A percentile compares a stretch with the other conserved stretches of the same genome.
Conservation (phyloP, 805 yeast genomes). For the Torulaspora gathmanii region DNA sequence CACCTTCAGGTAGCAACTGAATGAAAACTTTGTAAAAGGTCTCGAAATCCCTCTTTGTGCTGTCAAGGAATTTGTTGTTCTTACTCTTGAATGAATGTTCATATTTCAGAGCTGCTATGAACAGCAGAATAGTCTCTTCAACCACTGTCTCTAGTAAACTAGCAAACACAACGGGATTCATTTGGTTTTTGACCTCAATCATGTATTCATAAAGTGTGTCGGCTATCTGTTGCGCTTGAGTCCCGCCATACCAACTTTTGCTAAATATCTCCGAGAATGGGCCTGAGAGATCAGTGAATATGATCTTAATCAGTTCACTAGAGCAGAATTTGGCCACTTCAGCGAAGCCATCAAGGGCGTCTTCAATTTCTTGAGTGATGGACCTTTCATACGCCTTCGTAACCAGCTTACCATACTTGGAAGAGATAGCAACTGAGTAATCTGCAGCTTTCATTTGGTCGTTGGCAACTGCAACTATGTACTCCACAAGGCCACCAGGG, state of each 20-base stretch:
- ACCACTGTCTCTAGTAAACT: constrained; percentile 50
- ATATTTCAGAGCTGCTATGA: constrained; percentile 44
- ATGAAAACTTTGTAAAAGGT: constrained; percentile 51
- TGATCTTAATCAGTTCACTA: constrained; percentile 50
- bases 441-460: constrained; percentile 74
- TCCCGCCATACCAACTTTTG: constrained; percentile 62
- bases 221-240: constrained; percentile 54
- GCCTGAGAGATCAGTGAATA: constrained; percentile 64
- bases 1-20: constrained; percentile 39
- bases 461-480: constrained; percentile 76
- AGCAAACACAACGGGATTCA: constrained; percentile 52
- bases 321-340: constrained; percentile 65
- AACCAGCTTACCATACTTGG: constrained; percentile 59
- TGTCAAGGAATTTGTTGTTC: constrained; percentile 44
- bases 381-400: constrained; percentile 56
- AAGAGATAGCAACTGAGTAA: constrained; percentile 63
- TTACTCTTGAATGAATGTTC: constrained; percentile 41
- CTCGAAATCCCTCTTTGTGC: constrained; percentile 58
- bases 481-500: constrained; percentile 76
- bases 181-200: constrained; percentile 52
- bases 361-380: constrained; percentile 54
- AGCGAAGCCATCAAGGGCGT: constrained; percentile 74
- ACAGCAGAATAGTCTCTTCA: constrained; percentile 48
- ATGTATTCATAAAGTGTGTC: constrained; percentile 75
- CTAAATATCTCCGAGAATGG: constrained; percentile 61